Evolutionary conservation across 1,284 basidiomycete species (phyloP).

Genomic region (Puccinia polysora): DNA sequence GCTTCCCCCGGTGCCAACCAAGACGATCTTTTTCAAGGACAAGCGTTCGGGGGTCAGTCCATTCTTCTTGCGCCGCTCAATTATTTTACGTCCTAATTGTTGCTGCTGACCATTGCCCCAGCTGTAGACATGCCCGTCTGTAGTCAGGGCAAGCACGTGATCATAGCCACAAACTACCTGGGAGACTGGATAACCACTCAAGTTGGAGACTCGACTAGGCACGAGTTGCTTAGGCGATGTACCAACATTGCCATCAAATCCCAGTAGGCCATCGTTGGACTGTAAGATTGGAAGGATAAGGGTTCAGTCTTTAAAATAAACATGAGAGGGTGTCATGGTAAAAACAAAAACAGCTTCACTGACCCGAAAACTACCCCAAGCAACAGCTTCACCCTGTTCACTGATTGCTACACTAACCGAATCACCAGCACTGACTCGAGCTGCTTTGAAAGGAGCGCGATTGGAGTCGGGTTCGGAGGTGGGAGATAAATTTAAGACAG

Average conservation of each 20-base stretch:
- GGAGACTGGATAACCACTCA: conserved; percentile 54
- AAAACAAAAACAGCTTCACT: conserved; percentile 51
- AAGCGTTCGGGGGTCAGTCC: conserved; percentile 76
- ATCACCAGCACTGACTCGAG: conserved; percentile 75
- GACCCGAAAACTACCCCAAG: conserved; percentile 90
- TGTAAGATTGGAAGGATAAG: conserved; percentile 44
- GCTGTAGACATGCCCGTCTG: conserved; percentile 71
- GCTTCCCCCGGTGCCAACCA: conserved; percentile 72
- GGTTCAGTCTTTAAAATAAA: conserved; percentile 4
- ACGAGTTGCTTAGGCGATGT: conserved; percentile 55
- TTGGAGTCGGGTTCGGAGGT: conserved; percentile 60
- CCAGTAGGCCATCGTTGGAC: conserved; percentile 73
- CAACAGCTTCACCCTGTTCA: conserved; percentile 69
- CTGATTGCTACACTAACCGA: conserved; percentile 76
- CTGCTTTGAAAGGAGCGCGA: conserved; percentile 65
- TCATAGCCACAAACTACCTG: conserved; percentile 77
- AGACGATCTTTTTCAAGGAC: conserved; percentile 68
- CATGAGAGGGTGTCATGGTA: not conserved
- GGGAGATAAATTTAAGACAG: conserved; percentile 66
- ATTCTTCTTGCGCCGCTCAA: conserved; percentile 75
- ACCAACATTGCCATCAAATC: conserved; percentile 66
- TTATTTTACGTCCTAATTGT: conserved; percentile 72
- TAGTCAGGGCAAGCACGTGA: conserved; percentile 78
- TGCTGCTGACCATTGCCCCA: conserved; percentile 78
- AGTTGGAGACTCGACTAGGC: conserved; percentile 55